phyloP scores from a whole-genome alignment of 2,329 filamentous ascomycete species.

The Ascocoryne sarcoides region DNA sequence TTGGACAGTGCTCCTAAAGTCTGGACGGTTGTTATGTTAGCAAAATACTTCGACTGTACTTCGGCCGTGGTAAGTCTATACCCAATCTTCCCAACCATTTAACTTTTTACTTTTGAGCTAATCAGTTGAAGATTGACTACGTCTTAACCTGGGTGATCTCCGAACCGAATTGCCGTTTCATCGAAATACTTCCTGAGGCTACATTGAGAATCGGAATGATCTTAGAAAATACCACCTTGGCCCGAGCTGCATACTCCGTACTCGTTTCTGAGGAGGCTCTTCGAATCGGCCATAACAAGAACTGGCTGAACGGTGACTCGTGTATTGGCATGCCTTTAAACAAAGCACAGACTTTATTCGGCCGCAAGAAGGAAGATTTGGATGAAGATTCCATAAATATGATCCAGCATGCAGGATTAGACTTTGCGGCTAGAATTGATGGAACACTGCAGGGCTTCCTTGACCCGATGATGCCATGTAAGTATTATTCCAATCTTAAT shows the following conservation, averaged over 20 bases:
- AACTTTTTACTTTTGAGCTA: slow-evolving; percentile 1
- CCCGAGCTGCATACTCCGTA: slow-evolving; percentile 45
- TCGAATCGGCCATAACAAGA: slow-evolving; percentile 6
- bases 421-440: slow-evolving; percentile 40
- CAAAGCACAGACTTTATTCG: slow-evolving; percentile 30
- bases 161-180: slow-evolving; percentile 45
- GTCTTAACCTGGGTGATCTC: slow-evolving; percentile 51
- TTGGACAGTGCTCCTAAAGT: slow-evolving; percentile 58
- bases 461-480: slow-evolving; percentile 32
- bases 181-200: slow-evolving; percentile 56
- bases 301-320: background rate
- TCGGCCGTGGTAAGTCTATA: slow-evolving; percentile 32
- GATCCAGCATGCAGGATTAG: slow-evolving; percentile 49
- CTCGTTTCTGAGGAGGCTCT: slow-evolving; percentile 56
- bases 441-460: slow-evolving; percentile 28
- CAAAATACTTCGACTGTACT: slow-evolving; percentile 48
- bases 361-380: slow-evolving; percentile 38
- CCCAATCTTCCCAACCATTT: background rate
- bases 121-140: slow-evolving; percentile 30
- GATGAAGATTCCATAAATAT: slow-evolving; percentile 47
- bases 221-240: slow-evolving; percentile 35
- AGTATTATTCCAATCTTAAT: slow-evolving; percentile 17
- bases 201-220: slow-evolving; percentile 47
- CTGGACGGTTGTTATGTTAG: slow-evolving; percentile 57
- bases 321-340: background rate